Evolutionary conservation across 2,329 filamentous ascomycete genomes (phyloP).

Genomic region (Dactylella cylindrospora): DNA sequence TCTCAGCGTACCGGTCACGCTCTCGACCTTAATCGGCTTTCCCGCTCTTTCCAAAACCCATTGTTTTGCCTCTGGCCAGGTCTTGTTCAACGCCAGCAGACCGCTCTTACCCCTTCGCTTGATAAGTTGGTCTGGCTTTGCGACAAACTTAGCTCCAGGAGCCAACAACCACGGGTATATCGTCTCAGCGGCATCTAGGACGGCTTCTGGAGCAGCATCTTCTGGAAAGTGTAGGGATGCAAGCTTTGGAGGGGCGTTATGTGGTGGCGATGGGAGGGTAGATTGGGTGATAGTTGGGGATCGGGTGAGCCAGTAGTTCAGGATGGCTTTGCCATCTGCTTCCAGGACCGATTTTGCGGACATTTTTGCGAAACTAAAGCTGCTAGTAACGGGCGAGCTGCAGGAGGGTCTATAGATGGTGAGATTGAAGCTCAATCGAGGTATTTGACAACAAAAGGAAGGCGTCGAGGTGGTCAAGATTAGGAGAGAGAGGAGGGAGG

Average conservation of each 20-base stretch:
- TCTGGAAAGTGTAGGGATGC: conserved; percentile 90
- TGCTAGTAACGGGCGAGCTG: conserved; percentile 49
- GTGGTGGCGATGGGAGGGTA: conserved; percentile 77
- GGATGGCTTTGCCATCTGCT: conserved; percentile 99
- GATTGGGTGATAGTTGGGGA: conserved; percentile 97
- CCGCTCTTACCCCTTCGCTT: conserved; percentile 99
- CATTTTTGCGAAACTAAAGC: conserved; percentile 60
- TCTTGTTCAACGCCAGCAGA: conserved; percentile 93
- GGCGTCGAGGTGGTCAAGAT: conserved; percentile 48
- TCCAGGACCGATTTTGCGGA: conserved; percentile 97
- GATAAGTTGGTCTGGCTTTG: conserved; percentile 99
- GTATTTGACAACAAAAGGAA: conserved; percentile 47
- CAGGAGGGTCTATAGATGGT: conserved; percentile 47
- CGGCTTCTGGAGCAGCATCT: conserved; percentile 75
- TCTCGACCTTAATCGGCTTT: conserved; percentile 91
- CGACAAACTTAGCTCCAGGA: conserved; percentile 85
- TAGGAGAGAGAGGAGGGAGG: conserved; percentile 44
- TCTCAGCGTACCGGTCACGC: conserved; percentile 80
- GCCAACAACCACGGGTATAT: conserved; percentile 94
- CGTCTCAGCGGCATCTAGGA: conserved; percentile 93
- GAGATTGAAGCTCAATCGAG: conserved; percentile 47
- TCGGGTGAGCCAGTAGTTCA: conserved; percentile 99
- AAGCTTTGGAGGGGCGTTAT: conserved; percentile 89
- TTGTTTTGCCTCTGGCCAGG: conserved; percentile 87
- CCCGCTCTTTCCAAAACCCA: conserved; percentile 92